Base-by-base conservation (phyloP, 768 basidiomycete species). In the Pleurotus djamor region DNA sequence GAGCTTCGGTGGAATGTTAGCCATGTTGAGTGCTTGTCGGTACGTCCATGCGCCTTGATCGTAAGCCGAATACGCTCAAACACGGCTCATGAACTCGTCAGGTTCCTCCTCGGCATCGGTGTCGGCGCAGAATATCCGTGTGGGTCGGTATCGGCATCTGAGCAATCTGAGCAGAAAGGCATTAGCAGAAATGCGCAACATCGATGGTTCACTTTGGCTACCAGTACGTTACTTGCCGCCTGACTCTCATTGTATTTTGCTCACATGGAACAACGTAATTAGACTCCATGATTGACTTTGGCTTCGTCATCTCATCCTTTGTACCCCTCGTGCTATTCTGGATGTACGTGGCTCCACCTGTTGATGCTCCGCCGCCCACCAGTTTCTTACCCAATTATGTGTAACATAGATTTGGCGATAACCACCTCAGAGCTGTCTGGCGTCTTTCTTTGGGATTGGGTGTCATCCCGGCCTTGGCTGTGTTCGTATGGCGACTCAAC, bases 101-200 rank as follows among this genome's bases (percentile, higher is more conserved):
- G 92, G 5, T 96, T 96, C 78, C 71, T 97, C 1, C 79, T 95
- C 48, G 96, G 96, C 38, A 88, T 96, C 57, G 94, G 94, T 21
- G 81, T 94, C 0, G 92, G 93, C 4, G 91, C 91, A 4, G 91
- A 92, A 70, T 96, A 96, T 64, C 95, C 95, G 5, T 92, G 92
- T 62, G 94, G 95, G 28, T 90, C 89, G 0, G 92, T 94, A 13
- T 91, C 93, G 4, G 89, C 89, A 5, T 89, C 92, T 1, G 96
- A 97, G 67, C 91, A 94, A 66, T 91, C 93, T 2, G 96, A 97
- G 70, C 90, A 92, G 69, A 78, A 83, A 7, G 84, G 83, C 7
- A 88, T 96, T 65, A 79, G 72, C 64, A 93, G 91, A 73, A 86
- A 86, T 56, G 82, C 89, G 4, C 95, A 94, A 67, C 89, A 96